Evolutionary conservation across 148 eudicot genomes (phyloP), one percentile per base, ranked within the genome.

Genomic region (Fagopyrum homotropicum): DNA sequence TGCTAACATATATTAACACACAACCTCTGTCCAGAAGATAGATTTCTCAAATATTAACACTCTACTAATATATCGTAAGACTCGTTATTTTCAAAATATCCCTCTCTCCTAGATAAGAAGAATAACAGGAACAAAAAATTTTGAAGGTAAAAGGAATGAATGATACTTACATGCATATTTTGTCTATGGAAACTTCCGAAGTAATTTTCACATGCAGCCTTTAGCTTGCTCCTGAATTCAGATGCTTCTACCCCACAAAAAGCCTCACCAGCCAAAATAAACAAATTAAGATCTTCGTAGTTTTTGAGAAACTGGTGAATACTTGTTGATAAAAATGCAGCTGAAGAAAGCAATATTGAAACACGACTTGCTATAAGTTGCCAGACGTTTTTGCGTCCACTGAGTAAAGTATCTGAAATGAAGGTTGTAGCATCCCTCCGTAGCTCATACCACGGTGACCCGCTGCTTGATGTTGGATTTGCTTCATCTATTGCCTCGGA

Each of bases 361-460:
- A 88, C 80, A 66, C 98, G 96, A 73, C 97, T 95, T 75, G 93
- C 82, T 70, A 86, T 84, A 46, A 92, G 96, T 80, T 92, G 97
- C 98, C 96, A 95, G 47, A 95, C 86, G 84, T 85, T 92, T 78
- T 85, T 90, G 74, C 96, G 87, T 44, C 96, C 97, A 74, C 96
- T 92, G 76, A 80, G 85, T 59, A 95, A 82, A 49, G 96, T 84
- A 76, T 89, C 91, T 69, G 98, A 92, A 84, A 95, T 88, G 74
- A 86, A 83, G 44, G 84, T 73, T 54, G 90, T 80, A 74, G 97
- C 96, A 86, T 92, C 98, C 82, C 85, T 92, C 77, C 96, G 89
- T 79, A 95, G 82, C 75, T 90, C 89, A 83, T 89, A 84, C 98
- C 97, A 95, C 43, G 96, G 96, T 73, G 97, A 94, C 63, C 88